These are phyloP conservation scores for Aurifilum marmelostoma DNA, from an alignment of 2,329 filamentous ascomycete species.

Conservation along the genomic window DNA sequence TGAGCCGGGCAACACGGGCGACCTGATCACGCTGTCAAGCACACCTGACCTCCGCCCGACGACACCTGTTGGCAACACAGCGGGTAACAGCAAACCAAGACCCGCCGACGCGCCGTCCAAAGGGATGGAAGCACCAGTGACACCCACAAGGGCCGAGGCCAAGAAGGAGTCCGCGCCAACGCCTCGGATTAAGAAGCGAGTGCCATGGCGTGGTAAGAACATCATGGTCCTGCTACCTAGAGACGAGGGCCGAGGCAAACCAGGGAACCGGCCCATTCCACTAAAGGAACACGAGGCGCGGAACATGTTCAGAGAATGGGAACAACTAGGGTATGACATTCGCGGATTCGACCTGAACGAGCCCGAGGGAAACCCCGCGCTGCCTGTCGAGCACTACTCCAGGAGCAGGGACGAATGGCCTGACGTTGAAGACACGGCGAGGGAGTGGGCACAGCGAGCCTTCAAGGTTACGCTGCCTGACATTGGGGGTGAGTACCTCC, in stretches of 20 bases:
- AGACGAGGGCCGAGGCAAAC: slow-evolving; percentile 66
- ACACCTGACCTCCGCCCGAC: slow-evolving; percentile 19
- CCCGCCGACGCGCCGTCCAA: slow-evolving; percentile 16
- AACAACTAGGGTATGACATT: slow-evolving; percentile 70
- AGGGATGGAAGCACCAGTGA: slow-evolving; percentile 30
- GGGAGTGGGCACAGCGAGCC: slow-evolving; percentile 56
- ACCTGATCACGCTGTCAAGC: slow-evolving; percentile 12
- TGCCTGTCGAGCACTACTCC: slow-evolving; percentile 47
- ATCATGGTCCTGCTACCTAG: slow-evolving; percentile 72
- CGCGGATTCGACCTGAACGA: slow-evolving; percentile 68
- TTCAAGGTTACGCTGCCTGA: slow-evolving; percentile 72
- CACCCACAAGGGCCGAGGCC: slow-evolving; percentile 35
- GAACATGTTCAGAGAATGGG: slow-evolving; percentile 67
- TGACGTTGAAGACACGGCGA: slow-evolving; percentile 57
- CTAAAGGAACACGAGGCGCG: slow-evolving; percentile 59
- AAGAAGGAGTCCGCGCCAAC: slow-evolving; percentile 49
- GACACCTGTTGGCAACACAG: slow-evolving; percentile 19
- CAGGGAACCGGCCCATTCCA: slow-evolving; percentile 57
- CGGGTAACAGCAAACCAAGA: neutral
- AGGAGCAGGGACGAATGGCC: slow-evolving; percentile 75
- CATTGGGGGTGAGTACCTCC: slow-evolving; percentile 55
- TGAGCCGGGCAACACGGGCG: slow-evolving; percentile 14
- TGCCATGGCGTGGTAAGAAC: slow-evolving; percentile 75
- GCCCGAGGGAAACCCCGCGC: slow-evolving; percentile 44
- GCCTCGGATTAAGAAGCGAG: slow-evolving; percentile 69